A percentile compares a stretch with the other conserved stretches of the same genome.
Evolutionary conservation across 306 rosid genomes (phyloP).

Genomic region (Parietaria judaica): DNA sequence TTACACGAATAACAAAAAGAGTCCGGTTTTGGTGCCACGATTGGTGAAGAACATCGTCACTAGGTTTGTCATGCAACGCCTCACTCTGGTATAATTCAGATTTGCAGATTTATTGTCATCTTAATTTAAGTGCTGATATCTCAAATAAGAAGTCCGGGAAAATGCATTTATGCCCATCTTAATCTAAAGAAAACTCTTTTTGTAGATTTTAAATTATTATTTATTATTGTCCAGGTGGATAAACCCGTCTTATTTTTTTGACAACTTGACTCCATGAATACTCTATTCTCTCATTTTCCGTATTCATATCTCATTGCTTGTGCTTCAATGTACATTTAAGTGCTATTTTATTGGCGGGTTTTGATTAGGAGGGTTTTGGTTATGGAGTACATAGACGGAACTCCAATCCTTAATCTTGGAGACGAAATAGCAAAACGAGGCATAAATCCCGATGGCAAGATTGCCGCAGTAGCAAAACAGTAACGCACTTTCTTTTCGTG

Average conservation of each 20-base stretch:
- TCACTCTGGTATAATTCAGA: conserved; percentile 9
- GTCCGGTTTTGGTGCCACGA: conserved; percentile 80
- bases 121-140: too few relatives aligned
- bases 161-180: too few relatives aligned
- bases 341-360: conserved; percentile 5
- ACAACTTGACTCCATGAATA: not conserved
- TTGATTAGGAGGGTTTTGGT: conserved; percentile 68
- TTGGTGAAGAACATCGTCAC: conserved; percentile 54
- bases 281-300: not conserved
- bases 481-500: conserved; percentile 34
- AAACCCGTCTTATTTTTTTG: not conserved
- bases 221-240: too few relatives aligned
- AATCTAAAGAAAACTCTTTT: too few relatives aligned
- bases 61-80: conserved; percentile 44
- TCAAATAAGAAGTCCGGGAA: too few relatives aligned
- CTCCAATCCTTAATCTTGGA: conserved; percentile 88
- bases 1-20: conserved; percentile 53
- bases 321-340: conserved; percentile 18
- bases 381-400: conserved; percentile 87
- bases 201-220: too few relatives aligned
- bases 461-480: conserved; percentile 81
- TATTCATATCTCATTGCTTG: conserved; percentile 11
- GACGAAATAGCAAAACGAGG: conserved; percentile 91
- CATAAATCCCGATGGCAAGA: conserved; percentile 61
- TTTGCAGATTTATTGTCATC: not conserved